Evolutionary conservation across 331 rosid species (phyloP), one percentile per base, ranked within the genome.

Genomic region (Ulmus americana): DNA sequence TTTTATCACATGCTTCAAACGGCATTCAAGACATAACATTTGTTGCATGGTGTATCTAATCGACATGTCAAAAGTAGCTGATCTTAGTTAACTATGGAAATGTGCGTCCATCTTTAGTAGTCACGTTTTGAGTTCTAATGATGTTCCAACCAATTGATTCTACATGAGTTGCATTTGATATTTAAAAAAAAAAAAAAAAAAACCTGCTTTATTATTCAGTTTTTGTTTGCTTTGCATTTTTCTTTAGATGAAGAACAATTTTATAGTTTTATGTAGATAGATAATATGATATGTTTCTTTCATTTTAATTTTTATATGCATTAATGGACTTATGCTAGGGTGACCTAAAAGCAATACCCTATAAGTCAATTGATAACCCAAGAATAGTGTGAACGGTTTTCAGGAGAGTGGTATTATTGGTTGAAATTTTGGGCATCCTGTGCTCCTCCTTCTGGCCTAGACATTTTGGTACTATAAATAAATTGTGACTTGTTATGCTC

Each of bases 241-340:
- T 48, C 60, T 12, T 65, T 55, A 59, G 70, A 38, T 39, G 43
- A 16, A 65, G 48, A 50, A 3, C 6, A 14, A 35, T 28, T 28
- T 16, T 56, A 3, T 35, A 28, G 9, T 8, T 35, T 6, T 39
- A 10, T 14, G 5, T 49, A 9, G 35, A 28, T 28, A 28, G 35
- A 28, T 28, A 28, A 28, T 28, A 28, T 28, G 35, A 28, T 28
- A 2, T 28, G 35, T 28, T 28, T 28, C 35, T 28, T 28, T 28
- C 4, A 2, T 28, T 28, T 28, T 28, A 28, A 3, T 28, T 28
- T 49, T 16, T 11, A 10, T 47, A 7, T 68, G 47, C 39, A 16
- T 39, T 56, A 39, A 46, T 39, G 50, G 64, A 58, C n/a, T 42
- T 16, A 28, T 48, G 59, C 22, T 53, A 16, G 10, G n/a, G 22